Conservation (phyloP, 805 yeast species). For the Starmerella stigmatis region DNA sequence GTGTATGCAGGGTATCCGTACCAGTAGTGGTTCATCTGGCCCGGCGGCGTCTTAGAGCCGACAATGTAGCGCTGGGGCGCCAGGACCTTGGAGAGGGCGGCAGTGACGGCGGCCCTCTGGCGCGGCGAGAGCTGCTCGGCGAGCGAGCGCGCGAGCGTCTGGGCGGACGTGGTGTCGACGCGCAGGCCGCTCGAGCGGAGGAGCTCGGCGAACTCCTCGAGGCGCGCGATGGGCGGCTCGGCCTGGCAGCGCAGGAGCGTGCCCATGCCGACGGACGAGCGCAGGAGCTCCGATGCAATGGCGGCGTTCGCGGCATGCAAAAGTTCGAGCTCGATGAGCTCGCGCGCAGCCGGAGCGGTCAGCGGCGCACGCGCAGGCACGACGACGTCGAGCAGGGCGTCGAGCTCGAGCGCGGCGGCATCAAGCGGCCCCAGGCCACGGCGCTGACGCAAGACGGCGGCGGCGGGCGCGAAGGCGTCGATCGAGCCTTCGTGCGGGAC, state of each 20-base stretch:
- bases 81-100: constrained; percentile 70
- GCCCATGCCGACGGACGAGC: constrained; percentile 52
- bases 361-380: constrained; percentile 19
- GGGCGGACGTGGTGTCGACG: constrained; percentile 64
- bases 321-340: constrained; percentile 59
- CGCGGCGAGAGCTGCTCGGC: constrained; percentile 50
- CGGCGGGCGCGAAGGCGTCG: constrained; percentile 8
- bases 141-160: constrained; percentile 61
- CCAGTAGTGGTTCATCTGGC: constrained; percentile 66
- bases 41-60: constrained; percentile 79
- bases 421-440: constrained; percentile 17
- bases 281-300: constrained; percentile 66
- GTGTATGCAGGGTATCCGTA: constrained; percentile 78
- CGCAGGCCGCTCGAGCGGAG: constrained; percentile 44
- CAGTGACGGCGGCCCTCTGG: constrained; percentile 63
- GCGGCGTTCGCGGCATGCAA: constrained; percentile 72
- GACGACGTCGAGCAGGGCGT: constrained; percentile 16
- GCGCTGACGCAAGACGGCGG: constrained; percentile 11
- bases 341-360: constrained; percentile 27
- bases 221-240: constrained; percentile 68
- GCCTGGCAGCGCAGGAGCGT: constrained; percentile 83
- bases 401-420: constrained; percentile 11
- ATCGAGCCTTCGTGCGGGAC: constrained; percentile 27
- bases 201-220: constrained; percentile 67
- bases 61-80: constrained; percentile 76